Percentiles rank a stretch among this genome's conserved stretches.
Evolutionary conservation across 1,284 basidiomycete genomes (phyloP).

Genomic region (Pyrrhoderma noxium): DNA sequence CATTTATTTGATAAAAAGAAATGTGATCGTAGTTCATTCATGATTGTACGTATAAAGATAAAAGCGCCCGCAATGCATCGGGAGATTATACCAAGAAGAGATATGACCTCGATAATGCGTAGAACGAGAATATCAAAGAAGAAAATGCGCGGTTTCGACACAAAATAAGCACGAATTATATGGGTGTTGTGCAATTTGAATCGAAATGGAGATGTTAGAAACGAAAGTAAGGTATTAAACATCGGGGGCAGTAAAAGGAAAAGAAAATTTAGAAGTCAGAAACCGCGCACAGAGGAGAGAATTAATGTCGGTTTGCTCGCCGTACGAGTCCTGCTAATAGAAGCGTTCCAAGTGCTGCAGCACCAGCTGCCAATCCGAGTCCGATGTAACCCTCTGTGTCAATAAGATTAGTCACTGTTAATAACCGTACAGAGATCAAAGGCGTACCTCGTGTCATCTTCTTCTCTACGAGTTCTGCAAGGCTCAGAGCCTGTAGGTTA

Average conservation of each 20-base stretch:
- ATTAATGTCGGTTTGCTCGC: constrained; percentile 71
- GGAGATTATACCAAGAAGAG: too few species aligned
- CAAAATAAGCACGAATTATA: too few species aligned
- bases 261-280: background rate
- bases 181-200: too few species aligned
- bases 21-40: too few species aligned
- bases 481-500: constrained; percentile 90
- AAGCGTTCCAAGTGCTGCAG: constrained; percentile 80
- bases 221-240: too few species aligned
- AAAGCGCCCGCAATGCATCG: too few species aligned
- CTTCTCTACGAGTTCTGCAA: constrained; percentile 80
- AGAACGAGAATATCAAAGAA: too few species aligned
- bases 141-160: too few species aligned
- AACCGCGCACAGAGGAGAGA: constrained; percentile 12
- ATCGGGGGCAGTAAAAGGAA: background rate
- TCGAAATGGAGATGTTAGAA: too few species aligned
- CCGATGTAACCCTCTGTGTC: constrained; percentile 82
- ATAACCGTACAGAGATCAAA: background rate
- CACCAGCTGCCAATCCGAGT: constrained; percentile 90
- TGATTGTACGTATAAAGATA: too few species aligned
- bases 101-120: too few species aligned
- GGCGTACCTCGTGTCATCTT: constrained; percentile 75
- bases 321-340: constrained; percentile 79
- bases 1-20: too few species aligned
- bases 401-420: constrained; percentile 3